Base-by-base conservation (phyloP, 345 rosid species). In the Camelina laxa region DNA sequence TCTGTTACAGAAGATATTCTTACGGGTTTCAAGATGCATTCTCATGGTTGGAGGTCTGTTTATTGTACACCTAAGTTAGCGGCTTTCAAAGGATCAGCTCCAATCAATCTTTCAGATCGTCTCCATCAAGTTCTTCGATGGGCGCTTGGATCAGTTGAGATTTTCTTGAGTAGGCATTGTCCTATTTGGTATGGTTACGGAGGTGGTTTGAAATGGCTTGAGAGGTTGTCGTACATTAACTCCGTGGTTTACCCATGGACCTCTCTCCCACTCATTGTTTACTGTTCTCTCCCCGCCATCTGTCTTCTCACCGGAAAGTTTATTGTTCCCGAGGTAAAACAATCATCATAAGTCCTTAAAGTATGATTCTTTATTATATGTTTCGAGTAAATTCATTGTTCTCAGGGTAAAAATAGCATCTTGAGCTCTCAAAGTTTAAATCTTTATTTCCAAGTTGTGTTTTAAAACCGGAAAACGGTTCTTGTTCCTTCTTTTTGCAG, bases 181-280 rank as follows among this genome's bases (percentile, higher is more conserved):
- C 98, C 98, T 4, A 91, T 94, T 72, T 94, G 98, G 98, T 94
- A 94, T 80, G 98, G 98, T 44, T 94, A 91, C 71, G 98, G 98
- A 13, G 98, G 98, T 75, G 98, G 98, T 3, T 84, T 94, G 85
- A 91, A 94, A 76, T 88, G 91, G 97, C 78, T 94, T 80, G 98
- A 94, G 78, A 83, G 98, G 17, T 85, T 94, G 82, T 92, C 98
- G 4, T 94, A 94, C 74, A 91, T 94, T 67, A 91, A 91, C 84
- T 94, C 98, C 0, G 98, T 94, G 16, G 95, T 94, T 21, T 94
- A 94, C 77, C 98, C 98, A 3, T 91, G 91, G 96, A 94, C 98
- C 48, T 94, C 98, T 30, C 72, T 94, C 65, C 98, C 98, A 2
- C 84, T 94, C 83, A 74, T 94, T 27, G 95, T 94, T 17, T 94